Evolutionary conservation across 192 early-diverging fungal genomes (phyloP), one percentile per base, ranked within the genome.

Genomic region (Phycomyces blakesleeanus): DNA sequence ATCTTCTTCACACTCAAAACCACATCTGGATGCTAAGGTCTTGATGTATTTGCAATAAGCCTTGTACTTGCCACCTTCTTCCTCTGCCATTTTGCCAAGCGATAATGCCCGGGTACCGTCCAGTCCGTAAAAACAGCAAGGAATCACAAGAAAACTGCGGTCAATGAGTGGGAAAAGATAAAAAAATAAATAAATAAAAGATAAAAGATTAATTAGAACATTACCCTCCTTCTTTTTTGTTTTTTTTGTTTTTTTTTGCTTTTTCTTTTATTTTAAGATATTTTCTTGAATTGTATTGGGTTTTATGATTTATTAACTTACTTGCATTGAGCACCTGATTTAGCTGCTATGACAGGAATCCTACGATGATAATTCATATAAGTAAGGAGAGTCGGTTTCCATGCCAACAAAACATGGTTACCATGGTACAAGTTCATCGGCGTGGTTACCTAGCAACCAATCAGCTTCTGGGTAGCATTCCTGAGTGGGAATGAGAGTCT

Each of bases 401-500:
- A 34, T 34, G 29, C 26, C 27, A 66, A 20, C 52, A 47, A 24
- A 42, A 41, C 39, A 56, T 34, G 29, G 44, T 67, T 68, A 78
- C 87, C 93, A 94, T 20, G 89, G 87, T 12, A 88, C 88, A 27
- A 94, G 76, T 67, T 94, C 93, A 68, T 94, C 93, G 2, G 93
- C 87, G 63, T 94, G 93, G 77, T 94, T 94, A 5, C 90, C 93
- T 57, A 94, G 88, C 20, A 94, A 72, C 91, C 91, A 94, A 59
- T 87, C 82, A 15, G 67, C 75, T 59, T 82, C 74, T 8, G 76
- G 73, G 51, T 79, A 85, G 21, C 47, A 52, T 38, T 59, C 76
- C 15, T 67, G 67, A 12, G 72, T 60, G 8, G 87, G 87, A 16
- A 81, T 71, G 3, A 94, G 42, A 0, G 87, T 86, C 56, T 82